These are phyloP conservation scores for Globisporangium cylindrosporum DNA, from an alignment of 352 stramenopile genomes.

Conservation along the genomic window DNA sequence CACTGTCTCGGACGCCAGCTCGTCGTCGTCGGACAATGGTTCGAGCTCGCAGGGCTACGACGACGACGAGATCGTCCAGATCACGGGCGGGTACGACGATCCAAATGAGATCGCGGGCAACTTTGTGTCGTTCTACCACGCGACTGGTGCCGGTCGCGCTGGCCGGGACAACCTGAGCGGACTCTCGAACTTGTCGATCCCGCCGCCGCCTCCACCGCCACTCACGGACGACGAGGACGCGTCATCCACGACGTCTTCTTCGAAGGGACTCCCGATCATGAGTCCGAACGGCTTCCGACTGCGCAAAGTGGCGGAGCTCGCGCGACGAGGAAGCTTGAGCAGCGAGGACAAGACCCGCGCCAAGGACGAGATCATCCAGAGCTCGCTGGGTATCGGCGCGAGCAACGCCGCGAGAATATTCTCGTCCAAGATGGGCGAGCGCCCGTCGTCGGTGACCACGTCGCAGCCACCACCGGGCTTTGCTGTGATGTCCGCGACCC, in stretches of 20 bases:
- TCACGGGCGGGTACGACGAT: conserved; percentile 63
- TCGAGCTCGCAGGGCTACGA: conserved; percentile 63
- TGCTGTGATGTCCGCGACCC: conserved; percentile 28
- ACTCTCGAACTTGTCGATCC: conserved; percentile 55
- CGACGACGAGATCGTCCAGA: conserved; percentile 61
- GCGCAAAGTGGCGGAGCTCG: conserved; percentile 76
- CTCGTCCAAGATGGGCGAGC: conserved; percentile 49
- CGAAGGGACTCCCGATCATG: conserved; percentile 76
- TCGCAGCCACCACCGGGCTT: conserved; percentile 50
- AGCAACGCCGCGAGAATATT: conserved; percentile 61
- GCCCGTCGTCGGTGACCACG: conserved; percentile 15
- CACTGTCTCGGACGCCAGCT: conserved; percentile 45
- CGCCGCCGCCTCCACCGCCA: conserved; percentile 55
- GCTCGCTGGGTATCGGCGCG: conserved; percentile 69
- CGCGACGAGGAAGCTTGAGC: conserved; percentile 72
- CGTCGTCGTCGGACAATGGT: conserved; percentile 51
- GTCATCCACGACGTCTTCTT: conserved; percentile 59
- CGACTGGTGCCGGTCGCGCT: conserved; percentile 30
- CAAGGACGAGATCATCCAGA: conserved; percentile 88
- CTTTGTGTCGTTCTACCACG: conserved; percentile 83
- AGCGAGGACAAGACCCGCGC: conserved; percentile 80
- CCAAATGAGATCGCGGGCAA: conserved; percentile 55
- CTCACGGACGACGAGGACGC: conserved; percentile 71
- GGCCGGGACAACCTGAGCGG: conserved; percentile 28
- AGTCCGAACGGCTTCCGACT: conserved; percentile 73